Base-by-base conservation (phyloP, 2,329 filamentous ascomycete genomes). In the Bipolaris oryzae region DNA sequence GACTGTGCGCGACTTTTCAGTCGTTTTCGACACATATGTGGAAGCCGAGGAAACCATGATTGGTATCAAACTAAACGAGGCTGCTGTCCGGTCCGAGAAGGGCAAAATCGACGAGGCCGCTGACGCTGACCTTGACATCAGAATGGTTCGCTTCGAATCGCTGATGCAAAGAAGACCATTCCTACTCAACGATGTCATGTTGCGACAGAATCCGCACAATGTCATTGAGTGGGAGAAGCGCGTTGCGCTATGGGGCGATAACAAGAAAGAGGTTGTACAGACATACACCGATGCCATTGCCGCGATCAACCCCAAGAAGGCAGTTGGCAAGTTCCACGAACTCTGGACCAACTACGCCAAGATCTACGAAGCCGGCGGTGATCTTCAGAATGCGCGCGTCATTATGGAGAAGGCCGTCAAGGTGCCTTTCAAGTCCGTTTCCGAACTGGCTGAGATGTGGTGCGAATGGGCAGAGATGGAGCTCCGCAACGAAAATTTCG, bases 381-480 rank as follows among this genome's bases (percentile, higher is more conserved):
- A 98, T 74, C 73, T 98, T 37, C 84, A 87, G 50, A 96, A 89
- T 63, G 93, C 95, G 35, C 86, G 95, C 31, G 84, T 96, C 59
- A 98, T 99, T 70, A 90, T 98, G 85, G 94, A 98, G 75, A 99
- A 98, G 78, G 94, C 94, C 13, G 91, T 96, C 72, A 98, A 97
- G 73, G 95, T 99, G 1, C 93, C 94, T 0, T 99, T 96, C 82
- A 98, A 96, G 73, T 96, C 93, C 0, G 94, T 99, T n/a, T 88
- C 90, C 28, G 95, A 99, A 77, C 83, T 99, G 55, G 95, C 95
- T 18, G 95, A 99, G 71, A 96, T 95, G 85, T 99, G 95, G 95
- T 96, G 96, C 62, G 92, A 96, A 78, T 99, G 95, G 94, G 94
- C 96, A 1, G 94, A 99, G 77, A 92, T 99, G 90, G 95, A 99